phyloP scores from a whole-genome alignment of 768 basidiomycete genomes.

The Mycena pura region DNA sequence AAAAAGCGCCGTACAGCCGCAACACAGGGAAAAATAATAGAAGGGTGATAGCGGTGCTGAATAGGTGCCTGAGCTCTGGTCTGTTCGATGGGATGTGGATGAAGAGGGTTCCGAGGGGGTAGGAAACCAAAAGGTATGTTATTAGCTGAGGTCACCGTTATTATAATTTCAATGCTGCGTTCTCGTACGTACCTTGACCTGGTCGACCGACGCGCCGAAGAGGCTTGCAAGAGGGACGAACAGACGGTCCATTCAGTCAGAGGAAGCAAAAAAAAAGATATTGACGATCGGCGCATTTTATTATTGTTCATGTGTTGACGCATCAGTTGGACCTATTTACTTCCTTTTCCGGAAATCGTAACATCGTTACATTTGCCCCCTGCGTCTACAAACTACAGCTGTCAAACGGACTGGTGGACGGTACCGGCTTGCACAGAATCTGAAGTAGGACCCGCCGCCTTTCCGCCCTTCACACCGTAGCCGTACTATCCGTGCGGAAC shows the following conservation, averaged over 20 bases:
- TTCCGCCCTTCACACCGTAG: conserved; percentile 12
- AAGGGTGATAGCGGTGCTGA: conserved; percentile 74
- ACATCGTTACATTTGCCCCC: too few relatives aligned
- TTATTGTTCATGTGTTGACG: too few relatives aligned
- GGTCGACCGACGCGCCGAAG: conserved; percentile 81
- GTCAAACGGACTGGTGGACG: conserved; percentile 69
- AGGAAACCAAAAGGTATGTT: conserved; percentile 82
- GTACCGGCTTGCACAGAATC: conserved; percentile 18
- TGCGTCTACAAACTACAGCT: not conserved
- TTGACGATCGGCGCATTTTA: not conserved
- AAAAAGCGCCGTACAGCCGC: conserved; percentile 70
- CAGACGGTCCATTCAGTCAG: conserved; percentile 48
- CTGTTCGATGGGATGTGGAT: conserved; percentile 75
- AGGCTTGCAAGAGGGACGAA: conserved; percentile 66
- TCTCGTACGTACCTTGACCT: conserved; percentile 68
- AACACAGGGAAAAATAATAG: conserved; percentile 84
- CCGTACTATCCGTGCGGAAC: too few relatives aligned
- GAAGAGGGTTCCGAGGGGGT: conserved; percentile 92
- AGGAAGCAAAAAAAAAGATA: not conserved
- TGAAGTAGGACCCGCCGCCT: conserved; percentile 9
- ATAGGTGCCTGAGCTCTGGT: conserved; percentile 77
- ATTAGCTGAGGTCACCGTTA: conserved; percentile 80
- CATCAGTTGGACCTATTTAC: too few relatives aligned
- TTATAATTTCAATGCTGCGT: not conserved
- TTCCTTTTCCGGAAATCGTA: too few relatives aligned